These are phyloP conservation scores for Yamadazyma epiphylla DNA, from an alignment of 1,139 yeast genomes.

Conservation along the genomic window DNA sequence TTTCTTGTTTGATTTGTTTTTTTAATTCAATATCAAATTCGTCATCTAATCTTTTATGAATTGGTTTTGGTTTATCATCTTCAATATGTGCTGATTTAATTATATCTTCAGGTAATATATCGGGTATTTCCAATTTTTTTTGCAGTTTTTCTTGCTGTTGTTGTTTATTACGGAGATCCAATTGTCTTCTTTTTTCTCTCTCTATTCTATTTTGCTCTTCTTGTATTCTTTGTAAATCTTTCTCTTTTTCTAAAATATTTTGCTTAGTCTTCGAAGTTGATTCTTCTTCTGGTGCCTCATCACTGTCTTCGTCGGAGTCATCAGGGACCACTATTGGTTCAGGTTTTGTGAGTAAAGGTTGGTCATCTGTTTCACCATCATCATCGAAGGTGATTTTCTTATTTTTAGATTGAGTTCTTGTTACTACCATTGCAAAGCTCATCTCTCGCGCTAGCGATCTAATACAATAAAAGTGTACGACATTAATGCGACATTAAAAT, in stretches of 20 bases:
- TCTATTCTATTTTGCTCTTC: conserved; percentile 31
- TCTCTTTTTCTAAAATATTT: conserved; percentile 31
- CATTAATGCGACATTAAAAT: no score
- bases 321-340: conserved; percentile 5
- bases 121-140: conserved; percentile 35
- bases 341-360: conserved; percentile 2
- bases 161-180: conserved; percentile 44
- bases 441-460: no score
- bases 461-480: no score
- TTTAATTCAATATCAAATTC: conserved; percentile 23
- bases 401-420: conserved; percentile 19
- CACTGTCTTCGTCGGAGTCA: conserved; percentile 26
- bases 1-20: conserved; percentile 33
- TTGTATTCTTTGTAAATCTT: conserved; percentile 27
- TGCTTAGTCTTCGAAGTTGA: conserved; percentile 27
- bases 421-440: conserved; percentile 18
- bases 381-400: conserved; percentile 25
- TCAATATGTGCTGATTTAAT: conserved; percentile 21
- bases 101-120: conserved; percentile 48
- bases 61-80: conserved; percentile 14
- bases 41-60: conserved; percentile 39
- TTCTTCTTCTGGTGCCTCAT: conserved; percentile 51
- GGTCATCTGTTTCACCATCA: conserved; percentile 19
- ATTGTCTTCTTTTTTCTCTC: conserved; percentile 49
- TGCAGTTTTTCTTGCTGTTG: conserved; percentile 37